Evolutionary conservation across 2,329 filamentous ascomycete species (phyloP).

Genomic region (Pseudogymnoascus sp.): DNA sequence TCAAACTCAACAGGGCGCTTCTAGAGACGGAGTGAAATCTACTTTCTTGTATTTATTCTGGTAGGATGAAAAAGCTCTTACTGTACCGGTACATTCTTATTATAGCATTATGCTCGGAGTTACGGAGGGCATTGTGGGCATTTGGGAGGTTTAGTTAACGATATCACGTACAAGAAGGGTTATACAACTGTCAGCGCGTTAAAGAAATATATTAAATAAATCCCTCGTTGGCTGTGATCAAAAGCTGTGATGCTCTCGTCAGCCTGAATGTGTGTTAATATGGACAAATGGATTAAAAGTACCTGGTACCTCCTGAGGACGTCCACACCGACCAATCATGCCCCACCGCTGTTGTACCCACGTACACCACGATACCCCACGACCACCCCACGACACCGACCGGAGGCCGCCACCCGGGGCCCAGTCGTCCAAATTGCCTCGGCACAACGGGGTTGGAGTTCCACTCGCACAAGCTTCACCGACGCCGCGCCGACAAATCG

Average conservation of each 20-base stretch:
- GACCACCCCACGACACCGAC: neutral
- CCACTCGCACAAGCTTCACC: constrained; percentile 9
- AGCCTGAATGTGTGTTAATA: neutral
- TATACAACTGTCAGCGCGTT: neutral
- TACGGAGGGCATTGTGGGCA: neutral
- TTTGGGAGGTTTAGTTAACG: constrained; percentile 2
- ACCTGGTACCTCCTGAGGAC: neutral
- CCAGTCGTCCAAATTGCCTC: neutral
- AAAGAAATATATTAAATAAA: neutral
- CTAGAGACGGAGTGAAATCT: neutral
- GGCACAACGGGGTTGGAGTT: neutral
- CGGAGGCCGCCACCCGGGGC: neutral
- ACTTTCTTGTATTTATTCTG: neutral
- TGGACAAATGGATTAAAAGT: neutral
- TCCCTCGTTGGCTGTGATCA: neutral
- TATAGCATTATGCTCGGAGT: neutral
- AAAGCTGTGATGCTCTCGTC: neutral
- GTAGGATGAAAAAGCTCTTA: neutral
- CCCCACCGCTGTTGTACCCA: neutral
- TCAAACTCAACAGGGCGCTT: neutral
- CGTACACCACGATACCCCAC: neutral
- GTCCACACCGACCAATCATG: neutral
- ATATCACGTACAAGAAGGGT: neutral
- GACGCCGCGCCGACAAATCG: neutral
- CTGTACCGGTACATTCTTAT: neutral